A percentile compares a stretch with the other conserved stretches of the same genome.
Evolutionary conservation across 768 basidiomycete genomes (phyloP).

Genomic region (Porphyrellus cyaneotinctus): DNA sequence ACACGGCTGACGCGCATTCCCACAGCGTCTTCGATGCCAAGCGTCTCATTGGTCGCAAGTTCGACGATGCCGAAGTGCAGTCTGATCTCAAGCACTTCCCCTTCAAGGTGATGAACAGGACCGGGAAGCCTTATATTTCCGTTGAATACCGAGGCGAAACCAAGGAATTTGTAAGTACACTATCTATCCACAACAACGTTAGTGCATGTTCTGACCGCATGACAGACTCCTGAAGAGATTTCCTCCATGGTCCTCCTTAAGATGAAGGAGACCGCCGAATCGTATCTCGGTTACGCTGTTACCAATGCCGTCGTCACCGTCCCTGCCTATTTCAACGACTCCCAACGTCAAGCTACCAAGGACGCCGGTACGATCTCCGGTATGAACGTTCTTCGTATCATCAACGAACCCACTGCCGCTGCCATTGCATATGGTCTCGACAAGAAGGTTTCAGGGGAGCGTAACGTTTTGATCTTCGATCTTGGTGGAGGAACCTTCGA

Average conservation of each 20-base stretch:
- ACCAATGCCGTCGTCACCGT: slow-evolving; percentile 94
- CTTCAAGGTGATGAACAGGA: slow-evolving; percentile 84
- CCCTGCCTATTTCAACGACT: slow-evolving; percentile 99
- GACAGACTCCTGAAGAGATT: slow-evolving; percentile 89
- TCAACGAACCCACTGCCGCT: slow-evolving; percentile 98
- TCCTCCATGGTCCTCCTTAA: slow-evolving; percentile 96
- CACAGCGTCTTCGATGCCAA: slow-evolving; percentile 93
- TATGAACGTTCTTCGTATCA: slow-evolving; percentile 94
- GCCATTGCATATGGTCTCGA: slow-evolving; percentile 99
- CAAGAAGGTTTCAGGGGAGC: slow-evolving; percentile 86
- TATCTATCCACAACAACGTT: not conserved
- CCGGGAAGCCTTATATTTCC: slow-evolving; percentile 82
- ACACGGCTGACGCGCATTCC: slow-evolving; percentile 1
- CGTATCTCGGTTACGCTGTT: slow-evolving; percentile 82
- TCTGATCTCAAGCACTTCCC: slow-evolving; percentile 89
- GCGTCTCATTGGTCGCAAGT: slow-evolving; percentile 95
- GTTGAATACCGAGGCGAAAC: slow-evolving; percentile 91
- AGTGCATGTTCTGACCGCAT: slow-evolving; percentile 21
- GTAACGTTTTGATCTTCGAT: slow-evolving; percentile 97
- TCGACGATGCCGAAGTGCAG: slow-evolving; percentile 79
- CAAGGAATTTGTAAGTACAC: slow-evolving; percentile 79
- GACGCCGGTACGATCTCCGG: slow-evolving; percentile 95
- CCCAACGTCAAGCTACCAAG: slow-evolving; percentile 97
- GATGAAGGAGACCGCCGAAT: slow-evolving; percentile 98
- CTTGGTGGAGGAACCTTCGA: slow-evolving; percentile 98